A percentile compares a stretch with the other conserved stretches of the same genome.
phyloP scores from a whole-genome alignment of 441 rosid genomes.

The Pelargonium myrrhifolium region DNA sequence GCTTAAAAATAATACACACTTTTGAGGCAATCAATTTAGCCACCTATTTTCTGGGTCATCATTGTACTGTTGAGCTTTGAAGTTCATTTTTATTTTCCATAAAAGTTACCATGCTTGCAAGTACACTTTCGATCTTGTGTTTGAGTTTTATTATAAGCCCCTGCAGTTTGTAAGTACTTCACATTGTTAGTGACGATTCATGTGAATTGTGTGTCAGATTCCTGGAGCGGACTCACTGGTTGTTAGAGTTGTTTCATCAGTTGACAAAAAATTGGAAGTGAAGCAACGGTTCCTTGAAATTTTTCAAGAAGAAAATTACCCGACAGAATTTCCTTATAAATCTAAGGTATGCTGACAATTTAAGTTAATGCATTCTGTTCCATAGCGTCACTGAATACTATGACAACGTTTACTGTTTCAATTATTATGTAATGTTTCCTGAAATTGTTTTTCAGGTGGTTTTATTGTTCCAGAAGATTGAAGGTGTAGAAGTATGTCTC shows the following conservation, averaged over 20 bases:
- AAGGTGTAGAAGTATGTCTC: constrained; percentile 98
- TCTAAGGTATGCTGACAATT: constrained; percentile 59
- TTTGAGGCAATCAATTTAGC: background rate
- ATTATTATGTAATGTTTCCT: constrained; percentile 4
- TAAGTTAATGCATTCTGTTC: constrained; percentile 10
- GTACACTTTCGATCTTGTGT: background rate
- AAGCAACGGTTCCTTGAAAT: constrained; percentile 90
- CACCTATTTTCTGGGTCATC: background rate
- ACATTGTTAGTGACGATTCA: background rate
- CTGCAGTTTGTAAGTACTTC: background rate
- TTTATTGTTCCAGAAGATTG: constrained; percentile 96
- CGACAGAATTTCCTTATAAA: constrained; percentile 86
- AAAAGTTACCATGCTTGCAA: background rate
- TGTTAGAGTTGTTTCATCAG: constrained; percentile 96
- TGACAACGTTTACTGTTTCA: background rate
- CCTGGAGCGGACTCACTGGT: constrained; percentile 96
- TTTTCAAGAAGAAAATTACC: constrained; percentile 87
- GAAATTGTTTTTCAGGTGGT: constrained; percentile 54
- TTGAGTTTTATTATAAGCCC: background rate
- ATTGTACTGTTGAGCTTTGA: background rate
- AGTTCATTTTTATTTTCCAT: background rate
- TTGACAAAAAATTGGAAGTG: constrained; percentile 97
- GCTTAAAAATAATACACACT: background rate
- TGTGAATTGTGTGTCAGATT: constrained; percentile 38
- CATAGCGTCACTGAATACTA: background rate